A percentile compares a stretch with the other conserved stretches of the same genome.
These are phyloP conservation scores for Penicilliopsis zonata DNA, from an alignment of 495 filamentous ascomycete genomes.

Conservation along the genomic window DNA sequence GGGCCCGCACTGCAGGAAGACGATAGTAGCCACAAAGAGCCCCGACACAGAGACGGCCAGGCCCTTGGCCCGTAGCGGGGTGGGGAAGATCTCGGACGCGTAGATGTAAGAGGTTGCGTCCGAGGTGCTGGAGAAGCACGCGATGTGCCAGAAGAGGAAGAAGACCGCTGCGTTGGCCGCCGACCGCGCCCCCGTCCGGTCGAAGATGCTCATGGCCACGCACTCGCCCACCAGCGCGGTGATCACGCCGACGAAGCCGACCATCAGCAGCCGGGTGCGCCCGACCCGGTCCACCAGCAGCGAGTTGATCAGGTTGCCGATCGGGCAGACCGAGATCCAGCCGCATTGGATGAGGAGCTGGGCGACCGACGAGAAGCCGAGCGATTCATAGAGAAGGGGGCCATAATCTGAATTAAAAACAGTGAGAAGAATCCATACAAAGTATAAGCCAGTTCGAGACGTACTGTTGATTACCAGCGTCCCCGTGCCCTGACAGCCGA, in stretches of 20 bases:
- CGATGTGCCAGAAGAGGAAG: slow-evolving; percentile 1
- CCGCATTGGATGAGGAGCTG: slow-evolving; percentile 2
- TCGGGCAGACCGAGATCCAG: slow-evolving; percentile 1
- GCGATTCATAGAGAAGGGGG: slow-evolving; percentile 2
- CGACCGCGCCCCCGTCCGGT: not conserved
- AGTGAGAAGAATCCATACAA: no score
- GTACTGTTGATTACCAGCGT: slow-evolving; percentile 6
- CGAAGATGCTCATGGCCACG: not conserved
- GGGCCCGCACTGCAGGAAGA: slow-evolving; percentile 7
- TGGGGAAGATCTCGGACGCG: slow-evolving; percentile 12
- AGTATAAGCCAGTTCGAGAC: no score
- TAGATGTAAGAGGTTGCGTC: slow-evolving; percentile 10
- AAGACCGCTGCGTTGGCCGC: not conserved
- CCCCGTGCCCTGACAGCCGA: slow-evolving; percentile 3
- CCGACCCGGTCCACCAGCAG: not conserved
- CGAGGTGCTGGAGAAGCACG: not conserved
- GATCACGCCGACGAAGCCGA: not conserved
- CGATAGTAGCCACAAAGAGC: slow-evolving; percentile 5
- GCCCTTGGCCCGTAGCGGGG: slow-evolving; percentile 8
- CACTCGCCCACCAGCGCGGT: not conserved
- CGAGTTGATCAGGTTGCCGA: slow-evolving; percentile 1
- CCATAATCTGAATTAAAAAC: slow-evolving; percentile 4
- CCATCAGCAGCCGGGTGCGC: not conserved
- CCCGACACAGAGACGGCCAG: slow-evolving; percentile 5
- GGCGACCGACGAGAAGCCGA: slow-evolving; percentile 3